A percentile compares a stretch with the other conserved stretches of the same genome.
phyloP scores from a whole-genome alignment of 2,329 filamentous ascomycete genomes.

The Colletotrichum ledebouriae region DNA sequence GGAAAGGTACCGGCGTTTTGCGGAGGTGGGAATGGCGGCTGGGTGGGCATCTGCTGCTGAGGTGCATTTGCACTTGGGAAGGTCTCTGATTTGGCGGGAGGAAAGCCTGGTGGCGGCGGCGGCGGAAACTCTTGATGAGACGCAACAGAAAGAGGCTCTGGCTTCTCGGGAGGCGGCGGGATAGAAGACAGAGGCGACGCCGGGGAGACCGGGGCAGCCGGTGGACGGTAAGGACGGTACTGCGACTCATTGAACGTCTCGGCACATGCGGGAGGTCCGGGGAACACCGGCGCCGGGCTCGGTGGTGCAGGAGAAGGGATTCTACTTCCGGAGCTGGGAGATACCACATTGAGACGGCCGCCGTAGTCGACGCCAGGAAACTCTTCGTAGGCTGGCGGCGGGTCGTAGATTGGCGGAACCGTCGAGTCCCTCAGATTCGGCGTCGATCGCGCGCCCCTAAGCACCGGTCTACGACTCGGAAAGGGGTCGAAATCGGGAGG shows the following conservation, averaged over 20 bases:
- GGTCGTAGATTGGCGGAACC: conserved; percentile 21
- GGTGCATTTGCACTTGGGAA: neutral
- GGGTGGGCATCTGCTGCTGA: neutral
- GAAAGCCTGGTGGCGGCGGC: neutral
- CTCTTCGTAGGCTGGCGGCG: conserved; percentile 32
- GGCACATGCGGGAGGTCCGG: conserved; percentile 1
- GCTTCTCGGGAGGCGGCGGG: neutral
- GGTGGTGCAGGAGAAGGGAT: neutral
- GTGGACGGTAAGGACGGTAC: conserved; percentile 12
- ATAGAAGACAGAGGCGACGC: neutral
- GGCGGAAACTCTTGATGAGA: neutral
- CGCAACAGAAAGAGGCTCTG: neutral
- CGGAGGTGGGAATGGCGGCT: neutral
- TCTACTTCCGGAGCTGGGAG: neutral
- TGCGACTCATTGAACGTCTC: conserved; percentile 14
- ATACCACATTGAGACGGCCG: conserved; percentile 18
- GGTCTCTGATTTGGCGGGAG: neutral
- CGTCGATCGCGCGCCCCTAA: conserved; percentile 31
- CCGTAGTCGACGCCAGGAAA: conserved; percentile 28
- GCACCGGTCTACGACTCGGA: conserved; percentile 26
- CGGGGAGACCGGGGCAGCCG: neutral
- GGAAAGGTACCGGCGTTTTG: neutral
- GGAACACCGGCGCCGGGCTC: conserved; percentile 9
- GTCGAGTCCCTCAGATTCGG: conserved; percentile 37
- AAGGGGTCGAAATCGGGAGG: conserved; percentile 40